These are phyloP conservation scores for Annulohypoxylon truncatum DNA, from an alignment of 2,329 filamentous ascomycete species.

Conservation along the genomic window DNA sequence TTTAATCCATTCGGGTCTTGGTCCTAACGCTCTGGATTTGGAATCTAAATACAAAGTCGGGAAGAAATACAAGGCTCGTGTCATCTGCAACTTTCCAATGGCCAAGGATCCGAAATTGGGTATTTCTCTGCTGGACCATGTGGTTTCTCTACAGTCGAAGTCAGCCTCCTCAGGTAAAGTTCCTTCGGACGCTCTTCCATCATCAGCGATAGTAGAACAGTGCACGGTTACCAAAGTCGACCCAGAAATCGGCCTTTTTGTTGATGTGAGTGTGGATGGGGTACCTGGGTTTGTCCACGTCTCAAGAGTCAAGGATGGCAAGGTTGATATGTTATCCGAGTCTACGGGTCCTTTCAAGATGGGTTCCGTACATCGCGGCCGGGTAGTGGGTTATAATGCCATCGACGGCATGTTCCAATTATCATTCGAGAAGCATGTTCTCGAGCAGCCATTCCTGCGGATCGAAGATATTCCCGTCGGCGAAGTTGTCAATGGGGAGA, in stretches of 20 bases:
- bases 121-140: slow-evolving; percentile 87
- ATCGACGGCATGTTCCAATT: slow-evolving; percentile 88
- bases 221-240: slow-evolving; percentile 86
- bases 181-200: slow-evolving; percentile 70
- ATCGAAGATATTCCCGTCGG: slow-evolving; percentile 90
- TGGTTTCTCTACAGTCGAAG: slow-evolving; percentile 71
- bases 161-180: slow-evolving; percentile 54
- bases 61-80: slow-evolving; percentile 83
- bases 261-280: slow-evolving; percentile 74
- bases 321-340: slow-evolving; percentile 84
- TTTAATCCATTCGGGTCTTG: slow-evolving; percentile 85
- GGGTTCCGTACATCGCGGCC: slow-evolving; percentile 81
- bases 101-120: slow-evolving; percentile 85
- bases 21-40: slow-evolving; percentile 75
- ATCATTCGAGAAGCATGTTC: slow-evolving; percentile 82
- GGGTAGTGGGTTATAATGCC: slow-evolving; percentile 87
- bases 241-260: slow-evolving; percentile 81
- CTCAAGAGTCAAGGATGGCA: slow-evolving; percentile 89
- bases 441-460: slow-evolving; percentile 91
- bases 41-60: slow-evolving; percentile 84
- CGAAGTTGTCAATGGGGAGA: slow-evolving; percentile 80
- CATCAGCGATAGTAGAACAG: slow-evolving; percentile 81
- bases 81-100: slow-evolving; percentile 87
- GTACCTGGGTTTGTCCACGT: slow-evolving; percentile 93
- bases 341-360: slow-evolving; percentile 81